Base-by-base conservation (phyloP, 148 eudicot species). In the Arbutus unedo region DNA sequence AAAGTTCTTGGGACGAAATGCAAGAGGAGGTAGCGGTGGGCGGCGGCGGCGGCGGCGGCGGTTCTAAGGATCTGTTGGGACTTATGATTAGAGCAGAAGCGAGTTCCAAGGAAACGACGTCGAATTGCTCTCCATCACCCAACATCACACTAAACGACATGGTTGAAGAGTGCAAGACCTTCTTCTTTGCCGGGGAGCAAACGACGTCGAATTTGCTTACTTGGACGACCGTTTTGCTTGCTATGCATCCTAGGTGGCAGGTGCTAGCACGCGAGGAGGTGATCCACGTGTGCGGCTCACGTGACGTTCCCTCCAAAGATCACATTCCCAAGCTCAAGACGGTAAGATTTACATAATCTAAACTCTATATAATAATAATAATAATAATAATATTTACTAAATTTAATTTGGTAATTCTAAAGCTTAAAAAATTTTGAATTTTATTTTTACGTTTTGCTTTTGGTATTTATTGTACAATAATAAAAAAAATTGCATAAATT, bases 171-270 rank as follows among this genome's bases (percentile, higher is more conserved):
- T 96, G 98, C 85, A 96, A 96, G 90, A 94, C 91, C 51, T 94
- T 96, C 85, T 96, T 94, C 89, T 96, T 96, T 75, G 98, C 98
- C 75, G 98, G 98, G 67, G 93, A 91, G 78, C 98, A 94, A 78
- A 96, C 98, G 60, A 94, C 98, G 82, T 91, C 98, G 76, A 94
- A 91, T 79, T 85, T 96, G 98, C 89, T 96, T 91, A 96, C 98
- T 79, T 96, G 98, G 98, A 94, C 93, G 60, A 89, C 95, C 13
- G 91, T 96, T 6, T 78, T 96, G 59, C 86, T 96, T 11, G 98
- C 98, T 54, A 96, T 96, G 98, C 98, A 96, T 84, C 94, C 98
- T 2, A 84, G 87, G 25, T 96, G 98, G 98, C 98, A 96, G 86
- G 94, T 82, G 10, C 80, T 86, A 84, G 98, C 98, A 90, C 98